These are phyloP conservation scores for Mrakia frigida DNA, from an alignment of 768 basidiomycete species.

Conservation along the genomic window DNA sequence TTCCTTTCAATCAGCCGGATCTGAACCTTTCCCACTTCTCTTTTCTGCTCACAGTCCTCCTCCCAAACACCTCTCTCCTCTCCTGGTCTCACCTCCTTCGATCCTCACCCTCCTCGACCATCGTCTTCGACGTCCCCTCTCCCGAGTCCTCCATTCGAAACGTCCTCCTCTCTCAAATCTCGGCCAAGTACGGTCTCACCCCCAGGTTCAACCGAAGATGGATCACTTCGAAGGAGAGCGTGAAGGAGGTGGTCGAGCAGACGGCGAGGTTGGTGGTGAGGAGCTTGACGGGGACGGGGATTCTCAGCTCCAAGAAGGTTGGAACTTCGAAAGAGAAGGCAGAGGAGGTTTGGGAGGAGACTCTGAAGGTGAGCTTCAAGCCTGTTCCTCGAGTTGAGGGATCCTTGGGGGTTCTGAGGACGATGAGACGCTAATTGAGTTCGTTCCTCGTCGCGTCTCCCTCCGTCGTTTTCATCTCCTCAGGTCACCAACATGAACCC, in stretches of 20 bases:
- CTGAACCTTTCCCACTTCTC: not conserved
- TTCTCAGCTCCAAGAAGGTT: not conserved
- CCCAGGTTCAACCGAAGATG: slow-evolving; percentile 4
- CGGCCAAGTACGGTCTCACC: not conserved
- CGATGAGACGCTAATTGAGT: too few species aligned
- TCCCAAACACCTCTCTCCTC: not conserved
- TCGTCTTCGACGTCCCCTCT: slow-evolving; percentile 5
- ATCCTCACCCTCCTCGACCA: not conserved
- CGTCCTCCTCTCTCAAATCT: slow-evolving; percentile 2
- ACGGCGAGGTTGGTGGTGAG: not conserved
- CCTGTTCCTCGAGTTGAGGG: too few species aligned
- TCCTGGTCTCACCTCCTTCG: not conserved
- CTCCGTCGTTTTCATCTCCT: not conserved
- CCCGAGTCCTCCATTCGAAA: not conserved
- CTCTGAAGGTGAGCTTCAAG: not conserved
- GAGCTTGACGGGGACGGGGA: not conserved
- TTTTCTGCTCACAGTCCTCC: not conserved
- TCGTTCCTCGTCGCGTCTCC: not conserved
- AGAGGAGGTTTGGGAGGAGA: slow-evolving; percentile 8
- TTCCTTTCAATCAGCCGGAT: not conserved
- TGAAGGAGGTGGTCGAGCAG: not conserved
- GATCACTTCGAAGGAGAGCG: slow-evolving; percentile 1
- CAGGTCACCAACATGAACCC: slow-evolving; percentile 22
- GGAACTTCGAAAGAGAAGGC: not conserved
- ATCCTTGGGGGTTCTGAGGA: too few species aligned